These are phyloP conservation scores for Solanum virginianum DNA, from an alignment of 257 asterid genomes.

Conservation along the genomic window DNA sequence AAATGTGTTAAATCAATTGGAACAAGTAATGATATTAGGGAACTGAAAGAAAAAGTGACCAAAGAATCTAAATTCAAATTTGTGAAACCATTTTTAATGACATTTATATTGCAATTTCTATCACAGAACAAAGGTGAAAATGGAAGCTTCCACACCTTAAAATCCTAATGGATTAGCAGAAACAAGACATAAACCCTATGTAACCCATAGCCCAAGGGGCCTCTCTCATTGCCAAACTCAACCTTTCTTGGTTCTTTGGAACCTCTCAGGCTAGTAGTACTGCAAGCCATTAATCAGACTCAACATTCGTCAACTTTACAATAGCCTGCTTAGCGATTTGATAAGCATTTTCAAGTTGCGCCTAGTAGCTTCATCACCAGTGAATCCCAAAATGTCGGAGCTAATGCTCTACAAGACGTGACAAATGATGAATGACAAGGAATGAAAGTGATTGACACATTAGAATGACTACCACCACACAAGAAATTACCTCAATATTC, in stretches of 20 bases:
- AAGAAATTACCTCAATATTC: slow-evolving; percentile 65
- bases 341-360: slow-evolving; percentile 73
- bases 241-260: background rate
- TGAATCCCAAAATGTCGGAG: slow-evolving; percentile 75
- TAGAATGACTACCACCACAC: background rate
- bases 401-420: slow-evolving; percentile 58
- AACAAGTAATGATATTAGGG: background rate
- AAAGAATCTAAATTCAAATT: background rate
- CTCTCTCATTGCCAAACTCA: background rate
- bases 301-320: slow-evolving; percentile 20
- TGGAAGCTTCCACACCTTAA: background rate
- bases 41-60: background rate
- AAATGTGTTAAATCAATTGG: background rate
- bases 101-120: background rate
- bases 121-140: background rate
- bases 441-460: background rate
- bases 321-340: slow-evolving; percentile 80
- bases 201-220: background rate
- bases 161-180: background rate
- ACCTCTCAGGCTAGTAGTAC: background rate
- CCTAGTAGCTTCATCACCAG: slow-evolving; percentile 90
- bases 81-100: background rate
- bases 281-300: background rate
- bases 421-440: background rate
- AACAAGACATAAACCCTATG: background rate